These are phyloP conservation scores for Mallotus japonicus DNA, from an alignment of 441 rosid species.

Conservation along the genomic window DNA sequence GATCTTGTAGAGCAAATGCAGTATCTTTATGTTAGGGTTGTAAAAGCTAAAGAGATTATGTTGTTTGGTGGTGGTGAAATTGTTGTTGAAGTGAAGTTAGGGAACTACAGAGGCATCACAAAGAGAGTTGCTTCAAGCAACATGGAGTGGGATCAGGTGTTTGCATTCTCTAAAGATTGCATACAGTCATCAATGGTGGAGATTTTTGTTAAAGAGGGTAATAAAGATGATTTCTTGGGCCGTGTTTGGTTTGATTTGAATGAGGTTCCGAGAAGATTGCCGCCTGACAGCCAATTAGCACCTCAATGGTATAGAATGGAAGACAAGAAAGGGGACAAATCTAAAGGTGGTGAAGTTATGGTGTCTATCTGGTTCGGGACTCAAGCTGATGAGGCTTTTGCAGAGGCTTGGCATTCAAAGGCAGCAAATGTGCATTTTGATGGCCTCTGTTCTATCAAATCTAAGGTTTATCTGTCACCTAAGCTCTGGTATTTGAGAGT, in stretches of 20 bases:
- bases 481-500: conserved; percentile 56
- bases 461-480: conserved; percentile 53
- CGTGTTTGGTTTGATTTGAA: conserved; percentile 36
- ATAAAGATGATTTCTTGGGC: conserved; percentile 38
- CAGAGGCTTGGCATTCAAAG: conserved; percentile 54
- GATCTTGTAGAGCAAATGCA: conserved; percentile 59
- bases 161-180: conserved; percentile 47
- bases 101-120: conserved; percentile 37
- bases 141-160: conserved; percentile 49
- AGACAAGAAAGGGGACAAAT: conserved; percentile 37
- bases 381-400: conserved; percentile 51
- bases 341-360: conserved; percentile 51
- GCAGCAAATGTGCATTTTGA: conserved; percentile 71
- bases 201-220: conserved; percentile 33
- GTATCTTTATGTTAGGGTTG: conserved; percentile 45
- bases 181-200: conserved; percentile 46
- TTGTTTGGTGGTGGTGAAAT: conserved; percentile 27
- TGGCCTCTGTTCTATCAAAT: conserved; percentile 37
- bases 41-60: conserved; percentile 40
- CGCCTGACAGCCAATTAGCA: conserved; percentile 55
- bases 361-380: conserved; percentile 53
- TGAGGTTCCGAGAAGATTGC: conserved; percentile 50
- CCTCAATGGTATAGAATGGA: conserved; percentile 54
- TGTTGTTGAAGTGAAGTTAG: conserved; percentile 33
- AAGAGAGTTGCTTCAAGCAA: conserved; percentile 29